Percentiles rank a stretch among this genome's conserved stretches.
These are phyloP conservation scores for Bryoglossum gracile DNA, from an alignment of 495 filamentous ascomycete genomes.

Conservation along the genomic window DNA sequence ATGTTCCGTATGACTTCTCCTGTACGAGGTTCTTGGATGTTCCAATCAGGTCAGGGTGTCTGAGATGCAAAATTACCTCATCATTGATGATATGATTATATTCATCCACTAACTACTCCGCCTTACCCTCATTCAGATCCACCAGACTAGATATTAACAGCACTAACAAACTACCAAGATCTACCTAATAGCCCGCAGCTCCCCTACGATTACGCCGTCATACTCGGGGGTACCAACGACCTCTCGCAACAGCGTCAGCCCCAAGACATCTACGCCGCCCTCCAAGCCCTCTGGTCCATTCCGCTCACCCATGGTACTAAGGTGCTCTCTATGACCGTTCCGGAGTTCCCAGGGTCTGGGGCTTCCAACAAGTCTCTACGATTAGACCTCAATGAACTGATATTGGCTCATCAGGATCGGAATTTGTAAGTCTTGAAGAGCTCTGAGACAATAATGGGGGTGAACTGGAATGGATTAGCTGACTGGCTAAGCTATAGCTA, in stretches of 20 bases:
- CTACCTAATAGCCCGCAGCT: slow-evolving; percentile 4
- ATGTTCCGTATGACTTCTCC: no score
- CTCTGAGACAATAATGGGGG: no score
- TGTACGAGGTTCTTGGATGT: no score
- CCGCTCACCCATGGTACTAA: slow-evolving; percentile 35
- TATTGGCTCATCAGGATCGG: slow-evolving; percentile 37
- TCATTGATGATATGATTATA: not conserved
- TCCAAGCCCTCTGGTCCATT: slow-evolving; percentile 17
- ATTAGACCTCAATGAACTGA: slow-evolving; percentile 49
- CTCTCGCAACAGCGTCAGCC: not conserved
- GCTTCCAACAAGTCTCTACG: no score
- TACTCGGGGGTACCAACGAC: slow-evolving; percentile 25
- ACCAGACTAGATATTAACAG: slow-evolving; percentile 50
- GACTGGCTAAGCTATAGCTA: slow-evolving; percentile 22
- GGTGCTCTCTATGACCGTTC: slow-evolving; percentile 54
- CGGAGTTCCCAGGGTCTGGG: no score
- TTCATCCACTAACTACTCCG: not conserved
- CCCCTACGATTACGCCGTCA: slow-evolving; percentile 19
- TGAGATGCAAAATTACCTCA: no score
- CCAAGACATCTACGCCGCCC: slow-evolving; percentile 6
- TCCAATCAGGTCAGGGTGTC: no score
- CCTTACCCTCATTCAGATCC: no score
- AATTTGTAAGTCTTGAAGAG: slow-evolving; percentile 36
- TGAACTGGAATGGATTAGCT: not conserved
- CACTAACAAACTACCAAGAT: slow-evolving; percentile 36